Evolutionary conservation across 441 rosid genomes (phyloP).

Genomic region (Pelargonium cotyledonis): DNA sequence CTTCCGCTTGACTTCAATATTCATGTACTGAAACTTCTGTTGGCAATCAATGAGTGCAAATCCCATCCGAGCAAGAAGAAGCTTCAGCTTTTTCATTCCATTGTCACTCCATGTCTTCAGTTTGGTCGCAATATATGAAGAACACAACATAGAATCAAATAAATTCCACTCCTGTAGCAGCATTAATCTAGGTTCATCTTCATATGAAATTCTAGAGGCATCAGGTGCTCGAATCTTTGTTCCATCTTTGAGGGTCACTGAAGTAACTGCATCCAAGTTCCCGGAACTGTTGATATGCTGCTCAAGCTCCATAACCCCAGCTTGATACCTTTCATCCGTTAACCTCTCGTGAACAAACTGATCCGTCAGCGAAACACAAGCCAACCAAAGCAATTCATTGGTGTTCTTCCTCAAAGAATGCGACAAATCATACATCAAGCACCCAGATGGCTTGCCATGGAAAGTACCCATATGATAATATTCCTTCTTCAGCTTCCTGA

Average conservation of each 20-base stretch:
- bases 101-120: conserved; percentile 93
- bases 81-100: conserved; percentile 84
- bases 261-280: conserved; percentile 66
- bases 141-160: conserved; percentile 91
- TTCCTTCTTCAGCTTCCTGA: conserved; percentile 60
- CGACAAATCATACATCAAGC: conserved; percentile 70
- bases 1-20: conserved; percentile 65
- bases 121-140: conserved; percentile 72
- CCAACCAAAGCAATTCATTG: conserved; percentile 83
- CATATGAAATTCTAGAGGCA: conserved; percentile 72
- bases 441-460: conserved; percentile 92
- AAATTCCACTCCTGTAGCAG: conserved; percentile 83
- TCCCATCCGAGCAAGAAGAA: conserved; percentile 88
- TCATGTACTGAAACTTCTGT: conserved; percentile 93
- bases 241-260: conserved; percentile 79
- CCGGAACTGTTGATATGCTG: conserved; percentile 84
- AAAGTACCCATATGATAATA: conserved; percentile 81
- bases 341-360: conserved; percentile 94
- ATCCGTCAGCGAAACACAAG: conserved; percentile 87
- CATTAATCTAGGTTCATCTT: conserved; percentile 87
- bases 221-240: conserved; percentile 82
- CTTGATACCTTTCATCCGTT: conserved; percentile 89
- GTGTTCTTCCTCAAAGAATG: conserved; percentile 76
- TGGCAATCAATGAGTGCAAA: conserved; percentile 87
- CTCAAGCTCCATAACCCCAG: conserved; percentile 95